A percentile compares a stretch with the other conserved stretches of the same genome.
phyloP scores from a whole-genome alignment of 768 basidiomycete species.

The Trametes maxima region DNA sequence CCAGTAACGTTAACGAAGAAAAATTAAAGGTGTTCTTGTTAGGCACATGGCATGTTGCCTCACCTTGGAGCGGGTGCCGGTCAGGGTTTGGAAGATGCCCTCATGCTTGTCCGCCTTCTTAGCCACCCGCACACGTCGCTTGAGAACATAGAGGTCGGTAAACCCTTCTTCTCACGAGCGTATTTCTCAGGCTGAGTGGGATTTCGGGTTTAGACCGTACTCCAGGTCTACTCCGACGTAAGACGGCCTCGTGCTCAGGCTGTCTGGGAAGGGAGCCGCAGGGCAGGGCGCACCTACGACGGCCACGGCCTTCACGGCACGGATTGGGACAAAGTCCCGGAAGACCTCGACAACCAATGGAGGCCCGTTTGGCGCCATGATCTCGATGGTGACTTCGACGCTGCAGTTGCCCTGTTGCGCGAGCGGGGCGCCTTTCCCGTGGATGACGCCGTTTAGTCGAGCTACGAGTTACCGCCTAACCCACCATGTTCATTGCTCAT shows the following conservation, averaged over 20 bases:
- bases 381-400: constrained; percentile 39
- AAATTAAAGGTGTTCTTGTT: neutral
- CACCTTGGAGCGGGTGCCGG: constrained; percentile 61
- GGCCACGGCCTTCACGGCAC: constrained; percentile 37
- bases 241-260: constrained; percentile 51
- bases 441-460: neutral
- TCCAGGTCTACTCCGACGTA: constrained; percentile 47
- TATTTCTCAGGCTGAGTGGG: neutral
- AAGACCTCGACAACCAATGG: constrained; percentile 44
- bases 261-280: constrained; percentile 45
- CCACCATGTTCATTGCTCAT: too few relatives aligned
- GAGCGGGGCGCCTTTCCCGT: constrained; percentile 11
- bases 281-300: constrained; percentile 48
- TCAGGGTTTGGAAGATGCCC: constrained; percentile 60
- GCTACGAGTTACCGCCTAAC: too few relatives aligned
- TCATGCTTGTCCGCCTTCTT: constrained; percentile 50
- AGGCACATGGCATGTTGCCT: constrained; percentile 59
- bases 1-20: neutral
- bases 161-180: neutral
- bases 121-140: constrained; percentile 42
- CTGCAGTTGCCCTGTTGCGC: constrained; percentile 32
- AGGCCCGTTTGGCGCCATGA: constrained; percentile 54
- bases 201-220: constrained; percentile 38
- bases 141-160: constrained; percentile 45
- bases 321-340: constrained; percentile 34